Evolutionary conservation across 345 rosid genomes (phyloP).

Genomic region (Cardamine occulta): DNA sequence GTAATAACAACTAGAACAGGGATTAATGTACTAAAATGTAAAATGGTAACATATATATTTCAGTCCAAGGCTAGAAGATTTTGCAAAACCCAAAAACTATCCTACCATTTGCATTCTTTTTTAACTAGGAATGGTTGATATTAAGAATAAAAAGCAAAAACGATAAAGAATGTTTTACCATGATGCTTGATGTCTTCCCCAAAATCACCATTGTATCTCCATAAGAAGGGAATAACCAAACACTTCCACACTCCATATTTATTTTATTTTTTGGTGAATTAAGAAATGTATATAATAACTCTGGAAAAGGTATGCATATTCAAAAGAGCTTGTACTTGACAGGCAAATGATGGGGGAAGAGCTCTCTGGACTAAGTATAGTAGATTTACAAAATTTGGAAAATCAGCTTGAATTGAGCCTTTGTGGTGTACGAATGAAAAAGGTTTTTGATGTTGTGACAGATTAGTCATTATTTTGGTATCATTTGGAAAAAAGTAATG

Average conservation of each 20-base stretch:
- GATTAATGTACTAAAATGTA: neutral
- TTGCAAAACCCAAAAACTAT: neutral
- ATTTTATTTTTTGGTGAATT: neutral
- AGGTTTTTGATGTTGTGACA: conserved; percentile 38
- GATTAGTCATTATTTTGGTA: neutral
- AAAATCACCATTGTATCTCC: conserved; percentile 28
- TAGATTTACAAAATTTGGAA: conserved; percentile 70
- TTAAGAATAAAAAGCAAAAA: neutral
- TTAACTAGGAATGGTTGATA: neutral
- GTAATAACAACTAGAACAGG: conserved; percentile 3
- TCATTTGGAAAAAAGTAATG: neutral
- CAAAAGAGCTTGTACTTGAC: conserved; percentile 29
- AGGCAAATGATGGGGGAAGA: conserved; percentile 89
- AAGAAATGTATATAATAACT: conserved; percentile 1
- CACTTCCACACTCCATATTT: neutral
- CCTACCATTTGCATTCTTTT: neutral
- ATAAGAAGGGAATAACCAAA: conserved; percentile 17
- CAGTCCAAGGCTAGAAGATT: neutral
- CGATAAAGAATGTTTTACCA: neutral
- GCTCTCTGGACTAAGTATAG: conserved; percentile 63
- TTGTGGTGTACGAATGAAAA: conserved; percentile 60
- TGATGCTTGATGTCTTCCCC: conserved; percentile 30
- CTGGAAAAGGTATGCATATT: conserved; percentile 14
- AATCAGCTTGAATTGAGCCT: conserved; percentile 71
- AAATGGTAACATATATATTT: neutral